Base-by-base conservation (phyloP, 2,329 filamentous ascomycete genomes). In the Botrytis sinoallii region DNA sequence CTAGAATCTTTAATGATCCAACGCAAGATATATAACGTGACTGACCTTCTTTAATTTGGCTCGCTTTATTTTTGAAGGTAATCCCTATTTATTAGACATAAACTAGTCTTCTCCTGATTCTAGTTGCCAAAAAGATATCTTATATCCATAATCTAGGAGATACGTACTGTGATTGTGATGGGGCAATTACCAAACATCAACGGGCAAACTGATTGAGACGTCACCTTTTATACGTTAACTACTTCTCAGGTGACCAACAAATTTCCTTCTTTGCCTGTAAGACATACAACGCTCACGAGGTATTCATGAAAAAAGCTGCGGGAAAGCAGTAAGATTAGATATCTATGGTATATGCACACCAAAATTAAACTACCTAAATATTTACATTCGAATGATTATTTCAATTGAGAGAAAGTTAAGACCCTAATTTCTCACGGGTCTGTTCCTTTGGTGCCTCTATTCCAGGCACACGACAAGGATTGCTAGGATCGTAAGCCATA, bases 31-130 rank as follows among this genome's bases (percentile, higher is more conserved):
- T 18, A 2, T 29, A 29, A 29, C n/a, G 29, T 8, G 4, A 4
- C 1, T 29, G 3, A 6, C 29, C 16, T 18, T 22, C 29, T 67
- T 7, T 20, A 8, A 20, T 38, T 25, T 18, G 3, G 3, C 0
- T 25, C 12, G 12, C 3, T n/a, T 2, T 1, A 9, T 20, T 18
- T 6, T 20, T 46, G 14, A 14, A 12, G 14, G 1, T 38, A 12
- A 2, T 9, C 1, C 1, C 0, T 29, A 20, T 4, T 14, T 5
- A 6, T 18, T 32, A 32, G 32, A 18, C 0, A 8, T 38, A 1
- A 52, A 4, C 38, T 20, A 29, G 3, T n/a, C 2, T 18, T 1
- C 1, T n/a, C 22, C 7, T 10, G 7, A 20, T 10, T 12, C 0
- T 38, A 3, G 4, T 38, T 29, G 22, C 1, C 32, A 12, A 16